Base-by-base conservation (phyloP, 2,329 filamentous ascomycete genomes). In the Colletotrichum noveboracense region DNA sequence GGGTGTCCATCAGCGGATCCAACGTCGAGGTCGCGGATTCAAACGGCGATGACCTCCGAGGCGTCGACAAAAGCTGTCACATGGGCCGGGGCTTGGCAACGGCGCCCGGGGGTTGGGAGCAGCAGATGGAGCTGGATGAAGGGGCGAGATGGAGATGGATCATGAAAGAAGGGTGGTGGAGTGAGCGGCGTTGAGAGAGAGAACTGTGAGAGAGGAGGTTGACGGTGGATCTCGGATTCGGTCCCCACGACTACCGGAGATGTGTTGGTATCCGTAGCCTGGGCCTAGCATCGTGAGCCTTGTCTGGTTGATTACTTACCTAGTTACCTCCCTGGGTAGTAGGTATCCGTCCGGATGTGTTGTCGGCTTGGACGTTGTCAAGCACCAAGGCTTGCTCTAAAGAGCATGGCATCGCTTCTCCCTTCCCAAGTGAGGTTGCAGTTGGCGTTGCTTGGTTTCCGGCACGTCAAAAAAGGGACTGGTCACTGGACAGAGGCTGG, bases 51-150 rank as follows among this genome's bases (percentile, higher is more conserved):
- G 64, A 64, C 26, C 62, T 68, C 70, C 32, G 69, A 72, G 36
- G 43, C 26, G n/a, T 38, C 6, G 14, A 26, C 43, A 58, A 55
- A 69, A 68, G 43, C 28, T 64, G 43, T 58, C 70, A 69, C 56
- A 72, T 34, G 24, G n/a, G 38, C 70, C 73, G 55, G 70, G 56
- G 14, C 56, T 73, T 75, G 69, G 73, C 69, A 66, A 64, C 69
- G 73, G 73, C 38, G 36, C 21, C 73, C 21, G 68, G 67, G 68
- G 60, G 30, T 73, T 38, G 64, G n/a, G 43, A 52, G n/a, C 43
- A 21, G n/a, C n/a, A 52, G 12, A 24, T 62, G 43, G 32, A 48
- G 61, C 60, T 16, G 70, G 66, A 34, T 52, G 64, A 72, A 71
- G 62, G 68, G 62, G 16, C 28, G 32, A 32, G 26, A 65, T 62